Evolutionary conservation across 306 rosid genomes (phyloP).

Genomic region (Pachyrhizus erosus): DNA sequence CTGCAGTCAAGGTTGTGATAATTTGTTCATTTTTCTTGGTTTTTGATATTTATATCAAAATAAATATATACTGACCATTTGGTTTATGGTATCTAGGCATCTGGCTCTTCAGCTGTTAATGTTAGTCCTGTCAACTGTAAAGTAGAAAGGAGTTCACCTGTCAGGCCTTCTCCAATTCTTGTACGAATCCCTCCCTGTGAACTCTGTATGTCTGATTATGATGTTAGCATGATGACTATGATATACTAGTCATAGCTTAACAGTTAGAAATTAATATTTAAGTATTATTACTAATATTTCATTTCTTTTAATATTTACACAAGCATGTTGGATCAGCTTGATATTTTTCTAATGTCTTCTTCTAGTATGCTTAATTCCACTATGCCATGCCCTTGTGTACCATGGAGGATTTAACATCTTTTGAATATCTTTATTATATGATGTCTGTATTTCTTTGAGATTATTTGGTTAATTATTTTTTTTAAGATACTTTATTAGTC

Average conservation of each 20-base stretch:
- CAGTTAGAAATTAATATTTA: neutral
- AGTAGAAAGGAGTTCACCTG: slow-evolving; percentile 83
- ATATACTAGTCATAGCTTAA: slow-evolving; percentile 13
- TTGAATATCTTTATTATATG: neutral
- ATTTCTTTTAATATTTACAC: slow-evolving; percentile 6
- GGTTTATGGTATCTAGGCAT: slow-evolving; percentile 52
- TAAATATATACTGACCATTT: neutral
- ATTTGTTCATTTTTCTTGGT: slow-evolving; percentile 29
- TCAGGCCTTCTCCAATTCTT: slow-evolving; percentile 69
- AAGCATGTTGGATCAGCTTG: neutral
- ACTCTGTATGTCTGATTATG: slow-evolving; percentile 23
- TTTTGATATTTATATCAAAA: slow-evolving; percentile 27
- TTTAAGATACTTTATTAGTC: slow-evolving; percentile 9
- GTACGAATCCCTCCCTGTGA: slow-evolving; percentile 53
- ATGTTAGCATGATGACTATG: slow-evolving; percentile 7
- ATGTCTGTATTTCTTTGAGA: slow-evolving; percentile 24
- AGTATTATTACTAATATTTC: neutral
- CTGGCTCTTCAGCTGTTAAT: slow-evolving; percentile 64
- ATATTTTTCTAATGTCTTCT: slow-evolving; percentile 6
- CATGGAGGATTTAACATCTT: slow-evolving; percentile 6
- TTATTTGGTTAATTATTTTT: slow-evolving; percentile 7
- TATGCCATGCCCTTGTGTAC: slow-evolving; percentile 8
- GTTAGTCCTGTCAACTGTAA: slow-evolving; percentile 74
- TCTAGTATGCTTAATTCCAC: neutral
- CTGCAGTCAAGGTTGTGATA: slow-evolving; percentile 66